Conservation (phyloP, 2,329 filamentous ascomycete species). For the Colletotrichum incanum region DNA sequence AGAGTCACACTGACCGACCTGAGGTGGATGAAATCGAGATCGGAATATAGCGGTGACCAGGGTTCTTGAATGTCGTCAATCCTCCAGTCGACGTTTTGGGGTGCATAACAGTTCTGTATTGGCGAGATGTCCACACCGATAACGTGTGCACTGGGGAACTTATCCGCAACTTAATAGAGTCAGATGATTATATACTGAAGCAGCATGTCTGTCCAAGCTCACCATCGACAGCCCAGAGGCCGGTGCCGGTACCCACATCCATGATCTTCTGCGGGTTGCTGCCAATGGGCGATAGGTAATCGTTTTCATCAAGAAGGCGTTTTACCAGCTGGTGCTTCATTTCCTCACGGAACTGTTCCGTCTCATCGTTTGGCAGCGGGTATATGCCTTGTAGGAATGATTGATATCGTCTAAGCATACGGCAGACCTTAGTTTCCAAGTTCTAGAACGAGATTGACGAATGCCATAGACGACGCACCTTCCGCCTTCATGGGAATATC, state of each 20-base stretch:
- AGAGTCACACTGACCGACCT: slow-evolving; percentile 67
- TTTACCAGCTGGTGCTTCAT: slow-evolving; percentile 65
- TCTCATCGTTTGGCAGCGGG: slow-evolving; percentile 68
- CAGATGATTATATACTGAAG: slow-evolving; percentile 9
- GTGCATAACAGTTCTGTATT: slow-evolving; percentile 63
- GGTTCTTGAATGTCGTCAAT: slow-evolving; percentile 60
- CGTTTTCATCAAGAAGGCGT: slow-evolving; percentile 60
- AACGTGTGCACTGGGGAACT: slow-evolving; percentile 61
- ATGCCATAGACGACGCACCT: slow-evolving; percentile 35
- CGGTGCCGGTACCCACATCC: slow-evolving; percentile 66
- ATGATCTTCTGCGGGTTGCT: slow-evolving; percentile 64
- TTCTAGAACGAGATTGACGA: neutral
- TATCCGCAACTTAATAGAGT: slow-evolving; percentile 58
- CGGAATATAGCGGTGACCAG: slow-evolving; percentile 53
- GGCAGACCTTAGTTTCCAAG: slow-evolving; percentile 18
- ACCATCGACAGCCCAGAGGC: slow-evolving; percentile 72
- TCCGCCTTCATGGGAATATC: slow-evolving; percentile 42
- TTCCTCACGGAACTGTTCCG: slow-evolving; percentile 65
- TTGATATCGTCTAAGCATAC: slow-evolving; percentile 62
- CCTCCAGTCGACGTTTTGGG: slow-evolving; percentile 71
- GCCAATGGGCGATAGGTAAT: slow-evolving; percentile 62
- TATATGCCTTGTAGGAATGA: slow-evolving; percentile 63
- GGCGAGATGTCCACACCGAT: slow-evolving; percentile 62
- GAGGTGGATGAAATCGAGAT: slow-evolving; percentile 69
- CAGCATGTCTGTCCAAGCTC: slow-evolving; percentile 41